Evolutionary conservation across 345 rosid species (phyloP).

Genomic region (Arabis alpina): DNA sequence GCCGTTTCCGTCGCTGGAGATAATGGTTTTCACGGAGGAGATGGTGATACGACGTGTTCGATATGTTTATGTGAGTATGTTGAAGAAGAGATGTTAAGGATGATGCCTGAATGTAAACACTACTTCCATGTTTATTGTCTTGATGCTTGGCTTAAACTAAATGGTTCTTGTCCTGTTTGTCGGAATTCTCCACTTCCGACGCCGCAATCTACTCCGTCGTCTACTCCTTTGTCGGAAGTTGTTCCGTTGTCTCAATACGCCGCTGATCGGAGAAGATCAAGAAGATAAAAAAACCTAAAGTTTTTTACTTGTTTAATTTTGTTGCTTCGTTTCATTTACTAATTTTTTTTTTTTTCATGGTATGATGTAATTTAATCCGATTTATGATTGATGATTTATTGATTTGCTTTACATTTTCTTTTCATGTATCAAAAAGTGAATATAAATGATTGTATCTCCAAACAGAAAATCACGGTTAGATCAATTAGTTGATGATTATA

Average conservation of each 20-base stretch:
- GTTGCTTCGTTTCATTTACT: constrained; percentile 1
- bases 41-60: constrained; percentile 63
- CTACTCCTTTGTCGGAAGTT: constrained; percentile 93
- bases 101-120: constrained; percentile 99
- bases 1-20: background rate
- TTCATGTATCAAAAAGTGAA: constrained; percentile 4
- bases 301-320: background rate
- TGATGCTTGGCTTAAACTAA: constrained; percentile 95
- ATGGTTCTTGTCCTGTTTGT: constrained; percentile 97
- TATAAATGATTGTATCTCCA: background rate
- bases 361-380: background rate
- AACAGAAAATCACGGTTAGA: background rate
- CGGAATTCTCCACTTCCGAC: constrained; percentile 93
- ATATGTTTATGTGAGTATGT: constrained; percentile 90
- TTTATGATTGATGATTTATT: constrained; percentile 17
- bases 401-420: constrained; percentile 22
- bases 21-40: constrained; percentile 12
- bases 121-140: constrained; percentile 78
- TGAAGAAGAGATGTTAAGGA: constrained; percentile 86
- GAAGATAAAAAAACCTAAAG: constrained; percentile 44
- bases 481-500: background rate
- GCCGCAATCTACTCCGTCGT: constrained; percentile 66
- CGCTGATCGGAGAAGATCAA: constrained; percentile 73
- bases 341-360: no score
- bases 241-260: constrained; percentile 92